Conservation (phyloP, 2,329 filamentous ascomycete genomes). For the Thelonectria olida region DNA sequence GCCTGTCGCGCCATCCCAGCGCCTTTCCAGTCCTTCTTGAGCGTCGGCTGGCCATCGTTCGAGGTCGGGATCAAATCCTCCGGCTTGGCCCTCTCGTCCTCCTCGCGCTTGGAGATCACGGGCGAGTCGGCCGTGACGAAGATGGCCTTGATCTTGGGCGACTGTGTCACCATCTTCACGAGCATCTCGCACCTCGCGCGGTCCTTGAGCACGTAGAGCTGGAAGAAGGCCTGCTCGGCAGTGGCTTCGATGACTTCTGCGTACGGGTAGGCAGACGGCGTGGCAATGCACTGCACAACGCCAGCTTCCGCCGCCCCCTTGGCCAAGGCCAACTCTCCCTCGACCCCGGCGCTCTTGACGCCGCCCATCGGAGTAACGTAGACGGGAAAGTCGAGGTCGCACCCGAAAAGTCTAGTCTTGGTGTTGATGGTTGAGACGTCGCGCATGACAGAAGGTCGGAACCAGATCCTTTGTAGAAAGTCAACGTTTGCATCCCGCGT, state of each 20-base stretch:
- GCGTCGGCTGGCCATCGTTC: conserved; percentile 48
- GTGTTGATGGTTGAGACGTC: conserved; percentile 30
- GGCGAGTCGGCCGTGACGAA: conserved; percentile 69
- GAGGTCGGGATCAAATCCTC: conserved; percentile 40
- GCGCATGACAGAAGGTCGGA: conserved; percentile 37
- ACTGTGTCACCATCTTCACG: conserved; percentile 51
- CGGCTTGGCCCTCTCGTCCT: conserved; percentile 55
- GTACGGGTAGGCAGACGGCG: conserved; percentile 67
- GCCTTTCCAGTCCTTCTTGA: conserved; percentile 62
- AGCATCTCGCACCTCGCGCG: conserved; percentile 60
- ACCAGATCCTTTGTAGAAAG: conserved; percentile 22
- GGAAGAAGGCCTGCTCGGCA: conserved; percentile 56
- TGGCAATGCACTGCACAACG: conserved; percentile 69
- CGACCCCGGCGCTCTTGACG: conserved; percentile 21
- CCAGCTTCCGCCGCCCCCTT: conserved; percentile 47
- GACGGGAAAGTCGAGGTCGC: conserved; percentile 29
- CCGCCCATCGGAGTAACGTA: conserved; percentile 37
- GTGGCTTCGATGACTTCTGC: conserved; percentile 56
- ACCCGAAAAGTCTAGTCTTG: conserved; percentile 29
- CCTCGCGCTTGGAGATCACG: conserved; percentile 64
- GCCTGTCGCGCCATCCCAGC: conserved; percentile 62
- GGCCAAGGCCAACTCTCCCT: conserved; percentile 34
- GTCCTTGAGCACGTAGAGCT: conserved; percentile 70
- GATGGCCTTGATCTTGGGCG: conserved; percentile 57
- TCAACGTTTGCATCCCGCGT: no score